Conservation (phyloP, 805 yeast species). For the Schwanniomyces occidentalis region DNA sequence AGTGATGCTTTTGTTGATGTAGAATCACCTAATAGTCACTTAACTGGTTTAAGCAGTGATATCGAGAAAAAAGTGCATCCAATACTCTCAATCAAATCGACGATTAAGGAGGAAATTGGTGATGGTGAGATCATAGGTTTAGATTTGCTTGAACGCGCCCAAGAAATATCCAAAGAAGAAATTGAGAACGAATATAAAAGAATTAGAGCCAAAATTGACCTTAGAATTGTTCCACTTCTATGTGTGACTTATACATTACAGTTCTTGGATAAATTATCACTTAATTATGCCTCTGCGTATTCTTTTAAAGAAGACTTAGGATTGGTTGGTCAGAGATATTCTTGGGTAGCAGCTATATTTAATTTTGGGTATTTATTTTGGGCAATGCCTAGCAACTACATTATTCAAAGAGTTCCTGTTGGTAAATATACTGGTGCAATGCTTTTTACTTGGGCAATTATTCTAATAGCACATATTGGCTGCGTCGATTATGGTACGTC, state of each 20-base stretch:
- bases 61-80: too few species aligned
- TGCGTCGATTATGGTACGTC: slow-evolving; percentile 35
- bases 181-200: slow-evolving; percentile 17
- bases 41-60: too few species aligned
- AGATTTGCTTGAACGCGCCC: slow-evolving; percentile 25
- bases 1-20: too few species aligned
- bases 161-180: slow-evolving; percentile 30
- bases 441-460: slow-evolving; percentile 21
- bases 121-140: slow-evolving; percentile 19
- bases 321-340: slow-evolving; percentile 20
- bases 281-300: slow-evolving; percentile 25
- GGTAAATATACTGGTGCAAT: slow-evolving; percentile 18
- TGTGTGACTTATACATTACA: slow-evolving; percentile 26
- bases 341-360: slow-evolving; percentile 30
- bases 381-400: slow-evolving; percentile 20
- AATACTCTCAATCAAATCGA: too few species aligned
- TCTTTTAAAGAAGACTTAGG: slow-evolving; percentile 21
- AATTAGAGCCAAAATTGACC: slow-evolving; percentile 35
- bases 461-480: slow-evolving; percentile 27
- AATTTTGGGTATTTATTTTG: slow-evolving; percentile 25
- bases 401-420: slow-evolving; percentile 20
- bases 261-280: slow-evolving; percentile 24
- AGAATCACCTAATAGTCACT: too few species aligned
- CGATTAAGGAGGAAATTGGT: too few species aligned
- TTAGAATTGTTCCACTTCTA: slow-evolving; percentile 27